These are phyloP conservation scores for Pythium scleroteichum DNA, from an alignment of 352 stramenopile genomes.

Conservation along the genomic window DNA sequence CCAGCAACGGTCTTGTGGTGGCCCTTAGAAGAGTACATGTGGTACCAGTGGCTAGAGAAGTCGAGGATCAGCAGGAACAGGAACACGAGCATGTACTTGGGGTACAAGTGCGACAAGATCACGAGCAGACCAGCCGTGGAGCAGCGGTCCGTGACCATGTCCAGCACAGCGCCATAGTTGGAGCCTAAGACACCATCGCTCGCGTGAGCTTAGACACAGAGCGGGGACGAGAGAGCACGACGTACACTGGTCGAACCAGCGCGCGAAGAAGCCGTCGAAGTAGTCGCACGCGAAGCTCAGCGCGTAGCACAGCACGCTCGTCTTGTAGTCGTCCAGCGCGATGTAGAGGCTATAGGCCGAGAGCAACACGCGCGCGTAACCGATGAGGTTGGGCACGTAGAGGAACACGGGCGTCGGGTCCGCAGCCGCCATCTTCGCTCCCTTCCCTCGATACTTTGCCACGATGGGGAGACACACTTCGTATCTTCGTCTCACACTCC, in stretches of 20 bases:
- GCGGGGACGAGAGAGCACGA: constrained; percentile 3
- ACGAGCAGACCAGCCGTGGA: constrained; percentile 95
- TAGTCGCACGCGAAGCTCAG: constrained; percentile 97
- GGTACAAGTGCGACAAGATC: constrained; percentile 93
- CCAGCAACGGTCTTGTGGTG: constrained; percentile 95
- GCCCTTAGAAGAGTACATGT: constrained; percentile 95
- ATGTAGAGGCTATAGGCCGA: constrained; percentile 88
- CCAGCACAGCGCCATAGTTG: constrained; percentile 94
- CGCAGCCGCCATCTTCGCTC: neutral
- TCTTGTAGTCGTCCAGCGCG: constrained; percentile 70
- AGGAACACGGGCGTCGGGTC: constrained; percentile 87
- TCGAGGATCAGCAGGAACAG: constrained; percentile 94
- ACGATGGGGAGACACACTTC: too few species aligned
- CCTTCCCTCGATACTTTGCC: too few species aligned
- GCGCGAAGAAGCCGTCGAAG: constrained; percentile 97
- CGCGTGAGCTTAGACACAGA: too few species aligned
- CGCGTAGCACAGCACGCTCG: constrained; percentile 89
- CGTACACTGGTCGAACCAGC: constrained; percentile 95
- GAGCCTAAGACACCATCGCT: constrained; percentile 47
- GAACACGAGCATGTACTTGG: constrained; percentile 77
- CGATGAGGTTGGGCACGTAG: constrained; percentile 97
- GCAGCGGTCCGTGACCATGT: constrained; percentile 98
- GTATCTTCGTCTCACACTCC: too few species aligned
- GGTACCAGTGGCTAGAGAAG: constrained; percentile 97
- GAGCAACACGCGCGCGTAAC: constrained; percentile 90